Evolutionary conservation across 208 protist genomes (phyloP).

Genomic region (Trypanosoma vivax): DNA sequence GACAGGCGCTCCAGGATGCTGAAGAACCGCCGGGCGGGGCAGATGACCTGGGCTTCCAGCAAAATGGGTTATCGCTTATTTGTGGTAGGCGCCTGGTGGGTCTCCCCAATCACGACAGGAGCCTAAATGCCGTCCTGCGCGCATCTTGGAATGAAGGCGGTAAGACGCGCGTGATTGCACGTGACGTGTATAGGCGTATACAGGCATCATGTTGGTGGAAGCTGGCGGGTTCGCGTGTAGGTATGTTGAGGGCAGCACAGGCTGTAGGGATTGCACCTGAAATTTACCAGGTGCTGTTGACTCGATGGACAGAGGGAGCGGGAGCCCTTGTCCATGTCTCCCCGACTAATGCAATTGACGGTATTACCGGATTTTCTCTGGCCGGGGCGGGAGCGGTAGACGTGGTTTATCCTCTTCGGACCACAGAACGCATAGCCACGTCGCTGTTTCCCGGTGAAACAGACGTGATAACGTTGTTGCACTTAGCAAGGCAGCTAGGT

Average conservation of each 20-base stretch:
- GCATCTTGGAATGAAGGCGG: not conserved
- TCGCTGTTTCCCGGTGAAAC: conserved; percentile 9
- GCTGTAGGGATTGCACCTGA: conserved; percentile 6
- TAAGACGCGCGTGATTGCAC: not conserved
- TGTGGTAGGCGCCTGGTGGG: conserved; percentile 27
- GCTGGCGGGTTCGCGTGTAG: conserved; percentile 13
- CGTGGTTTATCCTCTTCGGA: not conserved
- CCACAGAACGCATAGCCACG: not conserved
- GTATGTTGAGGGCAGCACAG: conserved; percentile 9
- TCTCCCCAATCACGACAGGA: conserved; percentile 54
- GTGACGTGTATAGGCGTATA: conserved; percentile 1
- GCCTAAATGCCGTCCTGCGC: conserved; percentile 39
- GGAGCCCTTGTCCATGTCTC: too few relatives aligned
- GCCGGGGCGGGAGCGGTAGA: not conserved
- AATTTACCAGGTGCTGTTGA: conserved; percentile 8
- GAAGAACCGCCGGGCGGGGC: not conserved
- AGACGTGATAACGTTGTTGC: conserved; percentile 1
- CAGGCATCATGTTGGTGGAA: conserved; percentile 33
- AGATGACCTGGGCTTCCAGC: not conserved
- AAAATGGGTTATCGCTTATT: not conserved
- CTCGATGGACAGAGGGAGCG: conserved; percentile 2
- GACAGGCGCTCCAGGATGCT: too few relatives aligned
- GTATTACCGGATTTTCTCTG: too few relatives aligned
- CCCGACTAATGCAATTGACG: too few relatives aligned
- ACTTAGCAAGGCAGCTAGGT: conserved; percentile 9